Evolutionary conservation across 2,329 filamentous ascomycete species (phyloP), one percentile per base, ranked within the genome.

Genomic region (Nothopassalora personata): DNA sequence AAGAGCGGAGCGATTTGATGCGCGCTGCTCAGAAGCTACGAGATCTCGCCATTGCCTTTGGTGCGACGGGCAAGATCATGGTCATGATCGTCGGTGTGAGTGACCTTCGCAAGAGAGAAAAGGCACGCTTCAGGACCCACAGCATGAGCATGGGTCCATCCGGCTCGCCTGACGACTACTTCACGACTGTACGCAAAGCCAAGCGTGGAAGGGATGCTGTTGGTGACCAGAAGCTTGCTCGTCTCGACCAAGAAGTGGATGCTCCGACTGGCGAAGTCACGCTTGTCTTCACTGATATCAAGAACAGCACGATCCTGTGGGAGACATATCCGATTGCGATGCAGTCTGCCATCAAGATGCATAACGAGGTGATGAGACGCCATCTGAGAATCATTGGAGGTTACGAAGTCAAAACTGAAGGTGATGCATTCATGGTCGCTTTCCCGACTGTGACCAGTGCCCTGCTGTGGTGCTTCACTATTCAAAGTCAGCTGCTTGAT

Each of bases 361-460:
- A 99, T 80, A 99, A 99, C 74, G 91, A 96, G 69, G 85, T 97
- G 49, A 96, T 99, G 88, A 88, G 94, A 66, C 85, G 94, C 57
- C 93, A 97, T 72, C 79, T 99, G 66, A 87, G 94, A 53, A 88
- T 92, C 63, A 95, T 97, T 67, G 94, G 94, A 70, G 94, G 94
- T 1, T 99, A 97, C 71, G 94, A 99, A 76, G 94, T 99, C 74
- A 99, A 99, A 81, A 99, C 94, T 18, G 94, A 99, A 90, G 94
- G 94, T 66, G 94, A 99, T 76, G 94, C 94, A 8, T 99, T 99
- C 71, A 97, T 99, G 92, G 94, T 99, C 33, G 96, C 93, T 9
- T 99, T 99, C 75, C 90, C 92, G 1, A 97, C 94, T 0, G 91
- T 94, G 2, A 97, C 94, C 1, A 94, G 92, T 8, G 94, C 94